Percentiles rank a stretch among this genome's conserved stretches.
phyloP scores from a whole-genome alignment of 768 basidiomycete genomes.

The Chalciporus sphaerocephalus region DNA sequence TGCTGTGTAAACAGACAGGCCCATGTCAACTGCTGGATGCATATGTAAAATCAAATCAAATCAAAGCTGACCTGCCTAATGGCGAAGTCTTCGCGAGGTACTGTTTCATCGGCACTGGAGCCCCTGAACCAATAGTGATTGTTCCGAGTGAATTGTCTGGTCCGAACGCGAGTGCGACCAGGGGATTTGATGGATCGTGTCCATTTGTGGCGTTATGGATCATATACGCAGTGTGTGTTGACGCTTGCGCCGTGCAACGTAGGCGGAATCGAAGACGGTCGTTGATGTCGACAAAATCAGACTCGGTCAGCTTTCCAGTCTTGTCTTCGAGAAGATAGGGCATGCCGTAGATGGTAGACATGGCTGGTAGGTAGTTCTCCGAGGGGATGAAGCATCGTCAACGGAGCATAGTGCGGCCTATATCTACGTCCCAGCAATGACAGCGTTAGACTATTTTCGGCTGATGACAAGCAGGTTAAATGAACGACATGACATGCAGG shows the following conservation, averaged over 20 bases:
- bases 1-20: slow-evolving; percentile 32
- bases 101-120: slow-evolving; percentile 43
- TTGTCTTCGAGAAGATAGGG: slow-evolving; percentile 64
- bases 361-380: slow-evolving; percentile 8
- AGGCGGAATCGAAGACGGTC: slow-evolving; percentile 52
- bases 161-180: slow-evolving; percentile 51
- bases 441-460: slow-evolving; percentile 23
- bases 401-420: slow-evolving; percentile 11
- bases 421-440: slow-evolving; percentile 17
- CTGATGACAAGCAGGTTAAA: slow-evolving; percentile 13
- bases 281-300: slow-evolving; percentile 61
- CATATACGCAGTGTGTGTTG: slow-evolving; percentile 46
- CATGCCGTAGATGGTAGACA: slow-evolving; percentile 46
- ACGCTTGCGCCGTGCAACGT: slow-evolving; percentile 43
- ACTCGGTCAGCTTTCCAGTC: slow-evolving; percentile 48
- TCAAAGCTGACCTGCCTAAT: slow-evolving; percentile 40
- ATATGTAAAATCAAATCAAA: not conserved
- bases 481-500: slow-evolving; percentile 17
- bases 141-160: slow-evolving; percentile 47
- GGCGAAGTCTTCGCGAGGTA: slow-evolving; percentile 44
- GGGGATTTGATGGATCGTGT: slow-evolving; percentile 32
- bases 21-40: slow-evolving; percentile 3
- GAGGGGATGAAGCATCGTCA: not conserved
- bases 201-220: slow-evolving; percentile 41
- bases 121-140: slow-evolving; percentile 40